A percentile compares a stretch with the other conserved stretches of the same genome.
These are phyloP conservation scores for Kuraishia floccosa DNA, from an alignment of 805 yeast species.

Conservation along the genomic window DNA sequence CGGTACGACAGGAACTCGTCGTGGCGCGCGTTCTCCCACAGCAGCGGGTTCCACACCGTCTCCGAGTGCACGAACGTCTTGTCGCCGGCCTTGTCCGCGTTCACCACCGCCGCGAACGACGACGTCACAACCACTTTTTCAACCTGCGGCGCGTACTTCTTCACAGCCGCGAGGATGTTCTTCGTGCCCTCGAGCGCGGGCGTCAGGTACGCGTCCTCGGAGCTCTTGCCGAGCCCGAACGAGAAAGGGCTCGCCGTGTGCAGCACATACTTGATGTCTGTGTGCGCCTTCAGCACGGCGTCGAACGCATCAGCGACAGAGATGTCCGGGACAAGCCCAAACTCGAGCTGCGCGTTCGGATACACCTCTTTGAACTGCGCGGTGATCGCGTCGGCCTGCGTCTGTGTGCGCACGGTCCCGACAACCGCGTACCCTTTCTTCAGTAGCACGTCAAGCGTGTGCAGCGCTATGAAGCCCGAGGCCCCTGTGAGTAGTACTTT, in stretches of 20 bases:
- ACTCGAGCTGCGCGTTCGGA: constrained; percentile 11
- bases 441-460: constrained; percentile 13
- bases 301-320: constrained; percentile 32
- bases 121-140: constrained; percentile 34
- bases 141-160: constrained; percentile 26
- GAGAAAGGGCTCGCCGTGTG: constrained; percentile 30
- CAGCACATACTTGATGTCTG: constrained; percentile 19
- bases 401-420: constrained; percentile 16
- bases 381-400: constrained; percentile 5
- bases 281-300: constrained; percentile 23
- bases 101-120: constrained; percentile 35
- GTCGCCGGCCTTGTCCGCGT: constrained; percentile 7
- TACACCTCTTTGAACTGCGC: constrained; percentile 6
- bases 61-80: constrained; percentile 11
- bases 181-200: constrained; percentile 40
- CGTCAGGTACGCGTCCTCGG: constrained; percentile 27
- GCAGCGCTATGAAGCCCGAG: constrained; percentile 21
- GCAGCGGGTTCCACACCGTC: constrained; percentile 20
- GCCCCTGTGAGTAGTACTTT: constrained; percentile 20
- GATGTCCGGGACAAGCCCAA: constrained; percentile 21
- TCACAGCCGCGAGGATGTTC: constrained; percentile 27
- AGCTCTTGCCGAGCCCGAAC: constrained; percentile 17
- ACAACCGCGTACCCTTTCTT: constrained; percentile 13
- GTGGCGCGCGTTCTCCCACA: constrained; percentile 9
- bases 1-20: constrained; percentile 20